Conservation (phyloP, 2,329 filamentous ascomycete species). For the Exophiala oligosperma region DNA sequence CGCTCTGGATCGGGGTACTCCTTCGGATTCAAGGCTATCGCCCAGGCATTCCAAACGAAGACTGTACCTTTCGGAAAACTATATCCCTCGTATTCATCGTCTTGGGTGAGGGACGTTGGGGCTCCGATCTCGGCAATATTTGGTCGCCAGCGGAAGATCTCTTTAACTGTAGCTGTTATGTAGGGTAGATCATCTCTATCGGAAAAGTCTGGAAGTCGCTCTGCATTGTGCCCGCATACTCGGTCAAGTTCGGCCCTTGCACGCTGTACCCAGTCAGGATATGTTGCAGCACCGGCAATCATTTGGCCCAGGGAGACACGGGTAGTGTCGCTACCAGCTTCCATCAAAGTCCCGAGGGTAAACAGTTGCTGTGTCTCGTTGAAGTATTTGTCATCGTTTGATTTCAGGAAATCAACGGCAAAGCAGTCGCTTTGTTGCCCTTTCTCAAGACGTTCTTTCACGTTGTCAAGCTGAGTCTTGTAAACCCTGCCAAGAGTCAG, state of each 20-base stretch:
- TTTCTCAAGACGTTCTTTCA: background rate
- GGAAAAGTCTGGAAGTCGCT: conserved; percentile 32
- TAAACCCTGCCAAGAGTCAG: background rate
- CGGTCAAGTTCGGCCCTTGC: conserved; percentile 27
- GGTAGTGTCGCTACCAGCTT: conserved; percentile 32
- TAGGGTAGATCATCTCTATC: conserved; percentile 35
- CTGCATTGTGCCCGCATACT: conserved; percentile 10
- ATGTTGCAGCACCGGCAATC: conserved; percentile 28
- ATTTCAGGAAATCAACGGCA: too few species aligned
- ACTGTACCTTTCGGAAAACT: conserved; percentile 51
- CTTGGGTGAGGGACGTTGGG: conserved; percentile 30
- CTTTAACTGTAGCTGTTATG: conserved; percentile 34
- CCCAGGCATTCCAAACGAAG: conserved; percentile 31
- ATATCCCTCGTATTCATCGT: conserved; percentile 42
- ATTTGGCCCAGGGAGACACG: conserved; percentile 28
- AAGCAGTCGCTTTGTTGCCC: background rate
- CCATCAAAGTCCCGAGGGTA: conserved; percentile 19
- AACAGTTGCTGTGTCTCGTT: too few species aligned
- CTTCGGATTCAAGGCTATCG: background rate
- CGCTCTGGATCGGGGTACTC: background rate
- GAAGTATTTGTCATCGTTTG: too few species aligned
- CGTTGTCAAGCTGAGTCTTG: too few species aligned
- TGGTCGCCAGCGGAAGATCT: conserved; percentile 37
- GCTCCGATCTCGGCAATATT: conserved; percentile 37
- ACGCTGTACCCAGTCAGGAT: conserved; percentile 27